A percentile compares a stretch with the other conserved stretches of the same genome.
Evolutionary conservation across 192 early-diverging fungal genomes (phyloP).

Genomic region (Podila epicladia): DNA sequence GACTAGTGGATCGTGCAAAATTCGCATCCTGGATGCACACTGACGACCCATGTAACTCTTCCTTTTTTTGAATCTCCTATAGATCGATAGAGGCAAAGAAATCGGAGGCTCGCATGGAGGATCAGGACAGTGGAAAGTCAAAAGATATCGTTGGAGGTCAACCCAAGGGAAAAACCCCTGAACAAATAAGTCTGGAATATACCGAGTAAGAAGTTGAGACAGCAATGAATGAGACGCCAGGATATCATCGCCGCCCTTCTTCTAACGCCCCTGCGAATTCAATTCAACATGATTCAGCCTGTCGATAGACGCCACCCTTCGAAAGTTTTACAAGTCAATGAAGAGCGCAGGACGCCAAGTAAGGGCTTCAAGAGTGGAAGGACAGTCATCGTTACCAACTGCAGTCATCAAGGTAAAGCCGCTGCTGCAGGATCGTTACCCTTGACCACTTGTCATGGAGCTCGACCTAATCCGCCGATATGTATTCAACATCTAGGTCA

Average conservation of each 20-base stretch:
- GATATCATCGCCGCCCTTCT: too few species aligned
- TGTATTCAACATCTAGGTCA: constrained; percentile 10
- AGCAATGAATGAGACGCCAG: too few species aligned
- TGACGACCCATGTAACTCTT: background rate
- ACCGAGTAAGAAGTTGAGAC: constrained; percentile 14
- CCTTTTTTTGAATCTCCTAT: background rate
- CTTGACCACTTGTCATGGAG: too few species aligned
- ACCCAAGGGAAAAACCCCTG: background rate
- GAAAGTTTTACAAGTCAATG: constrained; percentile 21
- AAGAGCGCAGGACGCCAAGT: constrained; percentile 16
- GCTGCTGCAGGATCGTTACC: too few species aligned
- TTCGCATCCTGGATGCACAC: too few species aligned
- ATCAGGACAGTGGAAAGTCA: background rate
- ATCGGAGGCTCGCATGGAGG: constrained; percentile 25
- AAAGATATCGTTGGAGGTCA: background rate
- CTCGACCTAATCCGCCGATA: background rate
- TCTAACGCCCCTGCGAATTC: background rate
- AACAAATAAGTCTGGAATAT: constrained; percentile 21
- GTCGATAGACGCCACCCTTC: constrained; percentile 40
- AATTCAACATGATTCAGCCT: constrained; percentile 7
- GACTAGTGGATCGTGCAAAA: too few species aligned
- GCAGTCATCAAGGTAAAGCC: constrained; percentile 18
- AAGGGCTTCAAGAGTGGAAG: constrained; percentile 12
- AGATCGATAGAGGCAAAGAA: constrained; percentile 43
- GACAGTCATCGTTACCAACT: constrained; percentile 30